Percentiles rank a stretch among this genome's conserved stretches.
These are phyloP conservation scores for Leccinum pellstonianum DNA, from an alignment of 768 basidiomycete species.

Conservation along the genomic window DNA sequence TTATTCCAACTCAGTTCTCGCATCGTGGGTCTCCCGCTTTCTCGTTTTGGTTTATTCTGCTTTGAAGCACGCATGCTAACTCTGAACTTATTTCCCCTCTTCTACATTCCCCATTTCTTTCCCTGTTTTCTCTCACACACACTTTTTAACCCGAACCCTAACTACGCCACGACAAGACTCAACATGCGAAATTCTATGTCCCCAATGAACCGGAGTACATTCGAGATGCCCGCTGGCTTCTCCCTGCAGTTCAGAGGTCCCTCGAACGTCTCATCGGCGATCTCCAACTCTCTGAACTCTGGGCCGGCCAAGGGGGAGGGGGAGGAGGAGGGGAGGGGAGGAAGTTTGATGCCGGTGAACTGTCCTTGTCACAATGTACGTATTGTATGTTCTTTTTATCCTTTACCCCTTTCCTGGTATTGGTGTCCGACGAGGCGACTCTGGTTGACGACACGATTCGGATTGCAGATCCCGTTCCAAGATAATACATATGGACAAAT, in stretches of 20 bases:
- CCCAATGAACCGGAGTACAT: background rate
- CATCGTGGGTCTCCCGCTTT: constrained; percentile 20
- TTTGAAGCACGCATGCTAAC: background rate
- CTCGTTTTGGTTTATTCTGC: background rate
- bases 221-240: background rate
- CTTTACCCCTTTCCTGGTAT: no score
- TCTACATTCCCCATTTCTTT: background rate
- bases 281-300: background rate
- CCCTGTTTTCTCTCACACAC: background rate
- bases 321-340: background rate
- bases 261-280: background rate
- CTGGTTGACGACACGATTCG: no score
- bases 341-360: background rate
- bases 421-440: no score
- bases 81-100: no score
- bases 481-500: background rate
- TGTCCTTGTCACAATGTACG: background rate
- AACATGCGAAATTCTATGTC: constrained; percentile 26
- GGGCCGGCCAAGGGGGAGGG: background rate
- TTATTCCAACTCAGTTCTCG: constrained; percentile 31
- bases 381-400: background rate
- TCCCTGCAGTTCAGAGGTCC: background rate
- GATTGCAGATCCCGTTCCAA: background rate
- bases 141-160: background rate
- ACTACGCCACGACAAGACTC: constrained; percentile 15